These are phyloP conservation scores for Ustilago loliicola DNA, from an alignment of 1,284 basidiomycete genomes.

Conservation along the genomic window DNA sequence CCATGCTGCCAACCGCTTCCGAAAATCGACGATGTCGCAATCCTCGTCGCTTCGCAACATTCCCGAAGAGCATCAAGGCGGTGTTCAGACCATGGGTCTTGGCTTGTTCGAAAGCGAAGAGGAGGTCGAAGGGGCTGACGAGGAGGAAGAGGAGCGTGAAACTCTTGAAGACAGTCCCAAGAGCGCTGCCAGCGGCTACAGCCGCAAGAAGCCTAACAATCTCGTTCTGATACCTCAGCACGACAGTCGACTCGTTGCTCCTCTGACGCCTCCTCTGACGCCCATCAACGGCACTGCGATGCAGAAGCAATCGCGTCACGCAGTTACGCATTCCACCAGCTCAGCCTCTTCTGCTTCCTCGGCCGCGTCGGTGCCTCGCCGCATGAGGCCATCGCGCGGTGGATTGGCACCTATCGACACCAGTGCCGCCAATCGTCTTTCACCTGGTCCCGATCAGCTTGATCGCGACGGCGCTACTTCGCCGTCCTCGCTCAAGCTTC, in stretches of 20 bases:
- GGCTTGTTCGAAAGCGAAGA: constrained; percentile 47
- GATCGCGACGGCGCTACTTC: constrained; percentile 32
- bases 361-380: constrained; percentile 23
- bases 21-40: constrained; percentile 43
- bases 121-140: constrained; percentile 18
- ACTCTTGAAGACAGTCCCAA: constrained; percentile 31
- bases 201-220: constrained; percentile 28
- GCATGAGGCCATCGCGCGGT: constrained; percentile 23
- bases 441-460: constrained; percentile 12
- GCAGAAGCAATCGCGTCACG: constrained; percentile 40
- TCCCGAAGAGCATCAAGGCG: constrained; percentile 36
- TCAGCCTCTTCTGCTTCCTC: constrained; percentile 34
- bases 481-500: constrained; percentile 43
- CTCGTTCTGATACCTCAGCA: constrained; percentile 35
- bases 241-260: constrained; percentile 28
- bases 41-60: constrained; percentile 47
- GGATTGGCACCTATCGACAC: constrained; percentile 39
- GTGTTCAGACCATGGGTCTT: constrained; percentile 40
- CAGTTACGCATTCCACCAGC: constrained; percentile 32
- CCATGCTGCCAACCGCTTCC: constrained; percentile 30
- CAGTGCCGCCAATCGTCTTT: constrained; percentile 35
- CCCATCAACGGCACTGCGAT: constrained; percentile 28
- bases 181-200: constrained; percentile 1
- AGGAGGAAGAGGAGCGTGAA: constrained; percentile 33
- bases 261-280: constrained; percentile 46